Base-by-base conservation (phyloP, 805 yeast species). In the Wickerhamomyces bovis region DNA sequence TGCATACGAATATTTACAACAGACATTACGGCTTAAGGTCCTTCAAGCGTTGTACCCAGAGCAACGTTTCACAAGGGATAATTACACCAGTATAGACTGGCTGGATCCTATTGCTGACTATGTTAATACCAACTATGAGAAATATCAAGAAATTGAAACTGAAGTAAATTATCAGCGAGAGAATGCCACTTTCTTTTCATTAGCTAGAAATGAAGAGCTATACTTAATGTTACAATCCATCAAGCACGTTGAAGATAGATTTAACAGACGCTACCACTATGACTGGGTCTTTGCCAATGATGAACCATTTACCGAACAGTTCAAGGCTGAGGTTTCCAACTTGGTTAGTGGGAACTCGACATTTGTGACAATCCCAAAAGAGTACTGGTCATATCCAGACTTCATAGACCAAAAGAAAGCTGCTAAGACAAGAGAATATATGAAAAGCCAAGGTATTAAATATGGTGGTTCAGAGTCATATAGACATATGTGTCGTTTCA, bases 281-380 rank as follows among this genome's bases (percentile, higher is more conserved):
- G 89, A 84, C 61, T 85, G 89, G 87, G 80, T 84, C 1, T 85
- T 86, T 56, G 66, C 86, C 41, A 86, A 86, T 63, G 88, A 86
- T 58, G 72, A 69, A 48, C 78, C 75, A 10, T 86, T 86, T 60
- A 61, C 71, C 25, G 73, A 70, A 3, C 75, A 73, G 48, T 85
- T 86, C 63, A 72, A 67, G 44, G 54, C 57, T 7, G 64, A 67
- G 35, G 74, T 82, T 1, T 47, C 69, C 5, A 70, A 70, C 25
- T 58, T 72, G 31, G 77, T 81, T 10, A 75, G 83, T 11, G 88
- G 90, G 12, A 64, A 58, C 3, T 77, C 77, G 13, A 71, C 72
- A 40, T 86, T 81, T 60, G 94, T 88, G 3, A 54, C 61, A 20
- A 75, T 87, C 4, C 79, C 82, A 1, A 40, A 53, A 4, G 76